Evolutionary conservation across 129 eudicot species (phyloP), one percentile per base, ranked within the genome.

Genomic region (Chrysanthemum lavandulifolium): DNA sequence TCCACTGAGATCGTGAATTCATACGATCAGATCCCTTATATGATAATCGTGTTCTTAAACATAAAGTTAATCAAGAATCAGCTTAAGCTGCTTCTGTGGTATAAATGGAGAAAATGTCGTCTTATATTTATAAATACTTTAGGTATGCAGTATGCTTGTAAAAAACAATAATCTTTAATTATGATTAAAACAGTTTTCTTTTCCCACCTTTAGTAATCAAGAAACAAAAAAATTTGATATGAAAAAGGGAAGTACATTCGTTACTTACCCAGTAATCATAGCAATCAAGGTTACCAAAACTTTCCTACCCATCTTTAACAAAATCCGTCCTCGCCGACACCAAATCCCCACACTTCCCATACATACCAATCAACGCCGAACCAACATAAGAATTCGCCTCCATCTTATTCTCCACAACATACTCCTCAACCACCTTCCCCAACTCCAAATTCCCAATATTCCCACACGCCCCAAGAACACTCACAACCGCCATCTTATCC

Each of bases 281-380:
- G 97, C 86, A 73, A 87, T 91, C 97, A 95, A 91, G 6, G 77
- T 85, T 23, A 91, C 85, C 29, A 85, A 78, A 64, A 82, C 88
- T 84, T 80, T 91, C 66, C 54, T 76, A 6, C 3, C 52, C 84
- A 80, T 80, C 61, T 79, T 23, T 40, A 75, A 87, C 82, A 76
- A 91, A 87, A 13, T 85, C 50, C 75, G 77, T 73, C 73, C 89
- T 80, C 3, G 97, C 91, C 1, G 89, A 84, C 54, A 69, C 75
- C 84, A 88, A 79, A 75, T 87, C 97, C 33, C 95, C 95, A 78
- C 95, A 91, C 72, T 91, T 91, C 1, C 83, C 88, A 84, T 87
- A 91, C 97, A 88, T 91, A 72, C 84, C 85, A 78, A 87, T 87
- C 72, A 91, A 82, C 33, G 97, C 86, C 3, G 95, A 91, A 21